Conservation (phyloP, 2,329 filamentous ascomycete genomes). For the Colletotrichum sp. region DNA sequence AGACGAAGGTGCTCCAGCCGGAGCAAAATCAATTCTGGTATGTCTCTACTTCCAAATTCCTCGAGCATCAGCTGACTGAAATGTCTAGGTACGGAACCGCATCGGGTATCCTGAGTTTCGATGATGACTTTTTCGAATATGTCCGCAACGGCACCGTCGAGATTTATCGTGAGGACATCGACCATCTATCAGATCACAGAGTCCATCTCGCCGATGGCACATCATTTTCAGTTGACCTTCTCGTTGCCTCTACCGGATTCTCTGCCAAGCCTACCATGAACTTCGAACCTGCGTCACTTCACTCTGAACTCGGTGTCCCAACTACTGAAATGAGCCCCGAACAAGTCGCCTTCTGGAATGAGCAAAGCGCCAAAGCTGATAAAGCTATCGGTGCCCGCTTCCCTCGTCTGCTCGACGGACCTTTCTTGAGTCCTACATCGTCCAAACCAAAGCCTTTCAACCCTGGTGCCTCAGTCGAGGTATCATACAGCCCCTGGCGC, state of each 20-base stretch:
- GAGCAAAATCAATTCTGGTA: conserved; percentile 49
- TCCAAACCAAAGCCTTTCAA: conserved; percentile 19
- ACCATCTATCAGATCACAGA: conserved; percentile 44
- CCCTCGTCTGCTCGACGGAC: conserved; percentile 20
- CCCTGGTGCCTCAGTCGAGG: conserved; percentile 16
- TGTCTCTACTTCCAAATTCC: background rate
- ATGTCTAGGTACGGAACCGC: conserved; percentile 55
- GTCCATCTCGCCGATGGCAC: conserved; percentile 54
- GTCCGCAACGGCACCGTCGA: conserved; percentile 58
- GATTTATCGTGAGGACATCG: conserved; percentile 61
- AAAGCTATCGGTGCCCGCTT: conserved; percentile 14
- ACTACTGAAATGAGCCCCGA: conserved; percentile 16
- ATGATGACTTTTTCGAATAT: conserved; percentile 60
- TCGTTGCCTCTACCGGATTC: conserved; percentile 38
- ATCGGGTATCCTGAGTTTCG: conserved; percentile 67
- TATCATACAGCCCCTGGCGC: conserved; percentile 26
- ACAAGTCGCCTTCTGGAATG: conserved; percentile 20
- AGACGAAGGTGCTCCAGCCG: conserved; percentile 33
- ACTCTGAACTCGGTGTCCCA: conserved; percentile 25
- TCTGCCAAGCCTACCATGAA: conserved; percentile 25
- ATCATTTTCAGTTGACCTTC: conserved; percentile 48
- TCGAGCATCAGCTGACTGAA: background rate
- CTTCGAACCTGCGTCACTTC: conserved; percentile 22
- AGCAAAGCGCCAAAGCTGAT: conserved; percentile 20
- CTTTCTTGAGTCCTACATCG: conserved; percentile 9